A percentile compares a stretch with the other conserved stretches of the same genome.
These are phyloP conservation scores for Oryza australiensis DNA, from an alignment of 176 grass and related monocot species.

Conservation along the genomic window DNA sequence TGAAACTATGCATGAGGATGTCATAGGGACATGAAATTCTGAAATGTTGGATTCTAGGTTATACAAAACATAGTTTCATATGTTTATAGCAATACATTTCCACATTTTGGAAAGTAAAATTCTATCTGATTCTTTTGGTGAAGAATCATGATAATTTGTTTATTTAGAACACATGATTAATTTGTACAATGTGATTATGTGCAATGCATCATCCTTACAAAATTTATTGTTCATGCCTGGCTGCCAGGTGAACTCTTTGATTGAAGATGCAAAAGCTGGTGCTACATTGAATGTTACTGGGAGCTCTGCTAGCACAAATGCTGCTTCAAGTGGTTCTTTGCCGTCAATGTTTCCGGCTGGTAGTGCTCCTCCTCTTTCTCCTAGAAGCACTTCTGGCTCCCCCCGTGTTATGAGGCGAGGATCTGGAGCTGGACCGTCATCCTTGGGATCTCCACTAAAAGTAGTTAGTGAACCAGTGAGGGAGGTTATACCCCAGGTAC, in stretches of 20 bases:
- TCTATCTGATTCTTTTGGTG: not conserved
- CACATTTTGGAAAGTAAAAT: constrained; percentile 24
- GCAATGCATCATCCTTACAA: constrained; percentile 22
- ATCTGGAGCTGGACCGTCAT: constrained; percentile 64
- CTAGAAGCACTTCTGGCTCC: constrained; percentile 86
- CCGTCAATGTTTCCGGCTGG: constrained; percentile 96
- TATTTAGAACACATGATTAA: not conserved
- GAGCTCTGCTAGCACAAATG: constrained; percentile 50
- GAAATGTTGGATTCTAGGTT: not conserved
- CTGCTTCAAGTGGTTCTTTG: constrained; percentile 61
- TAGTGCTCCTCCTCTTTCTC: constrained; percentile 95
- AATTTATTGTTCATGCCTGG: constrained; percentile 27
- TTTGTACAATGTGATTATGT: constrained; percentile 2
- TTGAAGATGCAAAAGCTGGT: constrained; percentile 84
- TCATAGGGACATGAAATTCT: not conserved
- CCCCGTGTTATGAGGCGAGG: constrained; percentile 79
- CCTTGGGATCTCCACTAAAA: constrained; percentile 96
- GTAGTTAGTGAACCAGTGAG: constrained; percentile 89
- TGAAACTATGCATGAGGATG: not conserved
- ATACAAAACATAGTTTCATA: not conserved
- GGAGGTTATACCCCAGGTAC: constrained; percentile 97
- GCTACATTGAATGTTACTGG: constrained; percentile 58
- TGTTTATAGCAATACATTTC: not conserved
- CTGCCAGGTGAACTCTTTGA: constrained; percentile 81
- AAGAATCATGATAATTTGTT: not conserved